Percentiles rank a stretch among this genome's conserved stretches.
These are phyloP conservation scores for Lasiosphaeria miniovina DNA, from an alignment of 495 filamentous ascomycete species.

Conservation along the genomic window DNA sequence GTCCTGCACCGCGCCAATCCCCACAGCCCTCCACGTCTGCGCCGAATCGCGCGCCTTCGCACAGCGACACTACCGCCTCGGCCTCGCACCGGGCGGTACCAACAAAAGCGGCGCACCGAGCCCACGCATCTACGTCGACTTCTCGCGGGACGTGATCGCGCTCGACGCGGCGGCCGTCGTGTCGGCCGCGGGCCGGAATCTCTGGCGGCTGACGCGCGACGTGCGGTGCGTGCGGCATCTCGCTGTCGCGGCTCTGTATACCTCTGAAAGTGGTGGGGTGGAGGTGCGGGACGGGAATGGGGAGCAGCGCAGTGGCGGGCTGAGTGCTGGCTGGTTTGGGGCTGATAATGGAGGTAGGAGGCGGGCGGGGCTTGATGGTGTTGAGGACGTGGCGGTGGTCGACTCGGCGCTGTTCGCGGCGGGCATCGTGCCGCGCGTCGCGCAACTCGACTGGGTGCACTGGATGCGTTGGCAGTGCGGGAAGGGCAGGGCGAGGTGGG, in stretches of 20 bases:
- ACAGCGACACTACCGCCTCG: constrained; percentile 32
- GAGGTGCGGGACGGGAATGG: background rate
- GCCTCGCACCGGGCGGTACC: constrained; percentile 28
- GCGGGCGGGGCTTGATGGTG: constrained; percentile 1
- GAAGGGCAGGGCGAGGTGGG: constrained; percentile 10
- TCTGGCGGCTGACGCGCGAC: constrained; percentile 15
- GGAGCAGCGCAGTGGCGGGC: too few species aligned
- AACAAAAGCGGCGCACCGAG: constrained; percentile 5
- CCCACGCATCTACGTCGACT: constrained; percentile 35
- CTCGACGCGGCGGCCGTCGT: constrained; percentile 14
- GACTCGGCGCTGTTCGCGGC: constrained; percentile 9
- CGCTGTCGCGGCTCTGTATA: constrained; percentile 4
- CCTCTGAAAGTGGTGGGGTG: background rate
- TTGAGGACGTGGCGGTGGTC: constrained; percentile 13
- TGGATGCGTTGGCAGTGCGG: constrained; percentile 14
- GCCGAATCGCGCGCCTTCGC: constrained; percentile 34
- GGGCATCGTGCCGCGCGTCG: constrained; percentile 12
- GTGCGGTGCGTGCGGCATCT: constrained; percentile 4
- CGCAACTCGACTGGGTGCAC: constrained; percentile 13
- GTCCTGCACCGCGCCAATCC: constrained; percentile 23
- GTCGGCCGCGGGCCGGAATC: constrained; percentile 11
- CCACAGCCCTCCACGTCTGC: constrained; percentile 33
- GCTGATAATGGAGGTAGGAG: background rate
- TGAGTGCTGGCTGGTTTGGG: background rate
- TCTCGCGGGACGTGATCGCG: constrained; percentile 29